phyloP scores from a whole-genome alignment of 495 filamentous ascomycete genomes.

The Hypoxylon lienhwacheense region DNA sequence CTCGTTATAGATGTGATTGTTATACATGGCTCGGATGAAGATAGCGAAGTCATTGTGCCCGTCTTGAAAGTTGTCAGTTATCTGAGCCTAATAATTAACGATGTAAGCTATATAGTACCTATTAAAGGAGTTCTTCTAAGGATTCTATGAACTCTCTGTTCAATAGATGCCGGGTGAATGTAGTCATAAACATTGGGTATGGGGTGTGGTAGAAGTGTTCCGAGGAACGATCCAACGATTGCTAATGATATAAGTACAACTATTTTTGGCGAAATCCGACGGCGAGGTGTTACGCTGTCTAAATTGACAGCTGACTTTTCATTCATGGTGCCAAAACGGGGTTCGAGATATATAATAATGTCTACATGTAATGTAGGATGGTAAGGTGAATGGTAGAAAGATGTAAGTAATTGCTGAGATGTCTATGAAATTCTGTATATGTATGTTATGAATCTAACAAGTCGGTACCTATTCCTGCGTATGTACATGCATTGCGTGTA shows the following conservation, averaged over 20 bases:
- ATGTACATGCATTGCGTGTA: too few species aligned
- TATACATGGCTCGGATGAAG: slow-evolving; percentile 63
- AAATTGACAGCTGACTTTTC: slow-evolving; percentile 8
- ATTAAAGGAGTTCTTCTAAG: slow-evolving; percentile 76
- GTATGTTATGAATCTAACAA: background rate
- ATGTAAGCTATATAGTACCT: slow-evolving; percentile 52
- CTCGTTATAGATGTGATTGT: slow-evolving; percentile 75
- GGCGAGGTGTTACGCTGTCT: slow-evolving; percentile 4
- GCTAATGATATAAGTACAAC: too few species aligned
- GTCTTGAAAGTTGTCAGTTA: slow-evolving; percentile 56
- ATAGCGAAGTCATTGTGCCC: slow-evolving; percentile 91
- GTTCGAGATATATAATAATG: background rate
- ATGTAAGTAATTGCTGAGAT: too few species aligned
- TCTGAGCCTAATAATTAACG: slow-evolving; percentile 5
- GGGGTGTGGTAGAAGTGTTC: too few species aligned
- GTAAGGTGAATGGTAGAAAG: too few species aligned
- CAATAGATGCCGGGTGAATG: slow-evolving; percentile 48
- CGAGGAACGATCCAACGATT: slow-evolving; percentile 17
- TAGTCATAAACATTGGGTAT: slow-evolving; percentile 23
- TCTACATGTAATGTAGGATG: too few species aligned
- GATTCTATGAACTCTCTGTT: slow-evolving; percentile 69
- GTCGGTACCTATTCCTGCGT: background rate
- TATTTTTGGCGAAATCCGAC: slow-evolving; percentile 15
- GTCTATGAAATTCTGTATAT: too few species aligned
- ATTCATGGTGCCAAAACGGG: slow-evolving; percentile 13